Evolutionary conservation across 176 grass and related monocot species (phyloP).

Genomic region (Zizania latifolia): DNA sequence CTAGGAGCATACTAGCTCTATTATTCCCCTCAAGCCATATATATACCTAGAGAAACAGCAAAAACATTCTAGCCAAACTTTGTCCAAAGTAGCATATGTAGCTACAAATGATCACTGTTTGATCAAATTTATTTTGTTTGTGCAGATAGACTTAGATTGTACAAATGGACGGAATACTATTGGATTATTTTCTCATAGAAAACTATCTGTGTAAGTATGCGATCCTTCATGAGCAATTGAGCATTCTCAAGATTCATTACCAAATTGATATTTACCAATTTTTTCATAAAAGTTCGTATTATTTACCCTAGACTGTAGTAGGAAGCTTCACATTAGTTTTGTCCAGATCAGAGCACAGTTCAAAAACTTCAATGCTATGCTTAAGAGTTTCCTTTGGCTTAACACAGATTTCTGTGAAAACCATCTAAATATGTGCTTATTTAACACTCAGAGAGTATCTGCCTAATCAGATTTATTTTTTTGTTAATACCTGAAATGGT

Average conservation of each 20-base stretch:
- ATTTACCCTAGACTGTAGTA: neutral
- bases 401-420: neutral
- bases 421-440: neutral
- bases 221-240: neutral
- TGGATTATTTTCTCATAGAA: conserved; percentile 61
- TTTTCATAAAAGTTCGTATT: too few relatives aligned
- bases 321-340: neutral
- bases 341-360: neutral
- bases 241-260: neutral
- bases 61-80: neutral
- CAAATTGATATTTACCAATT: too few relatives aligned
- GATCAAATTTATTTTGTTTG: neutral
- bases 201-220: conserved; percentile 54
- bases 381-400: neutral
- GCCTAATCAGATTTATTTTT: neutral
- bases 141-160: conserved; percentile 65
- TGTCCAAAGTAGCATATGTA: neutral
- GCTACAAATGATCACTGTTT: too few relatives aligned
- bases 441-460: neutral
- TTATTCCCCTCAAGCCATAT: neutral
- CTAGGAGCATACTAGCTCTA: neutral
- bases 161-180: conserved; percentile 56
- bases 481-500: neutral
- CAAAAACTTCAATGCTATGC: neutral
- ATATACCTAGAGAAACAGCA: neutral